Evolutionary conservation across 495 filamentous ascomycete genomes (phyloP), one percentile per base, ranked within the genome.

Genomic region (Aspergillus nanangensis): DNA sequence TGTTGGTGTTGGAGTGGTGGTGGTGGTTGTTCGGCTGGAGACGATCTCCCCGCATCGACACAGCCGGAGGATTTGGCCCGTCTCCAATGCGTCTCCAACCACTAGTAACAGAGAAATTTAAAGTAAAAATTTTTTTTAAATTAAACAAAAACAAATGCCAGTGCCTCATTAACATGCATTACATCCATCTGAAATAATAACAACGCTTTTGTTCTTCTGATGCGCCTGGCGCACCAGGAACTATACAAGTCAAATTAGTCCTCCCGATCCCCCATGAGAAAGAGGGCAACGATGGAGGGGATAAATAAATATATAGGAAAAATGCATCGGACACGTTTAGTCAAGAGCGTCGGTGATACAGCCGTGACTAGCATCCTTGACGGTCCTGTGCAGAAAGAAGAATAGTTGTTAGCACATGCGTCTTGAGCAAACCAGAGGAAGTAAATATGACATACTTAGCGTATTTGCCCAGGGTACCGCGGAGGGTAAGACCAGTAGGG

Each of bases 401-500:
- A 42, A 17, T 4, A 15, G n/a, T n/a, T 22, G 34, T 34, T 37
- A 34, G 33, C 27, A 45, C 2, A 0, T 31, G 4, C 17, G 21
- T 0, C 11, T 20, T 11, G 29, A 3, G 23, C 19, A 17, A 17
- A 25, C 8, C 3, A 33, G 10, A 5, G 19, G 3, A 29, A 10
- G 20, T 15, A 37, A 45, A 15, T 14, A 22, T 17, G 38, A 52
- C 58, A 29, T 52, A 67, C 48, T 65, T 55, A 50, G 86, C 88
- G 70, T 96, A 97, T 73, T 97, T 97, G n/a, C 87, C 90, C 61
- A 97, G 62, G 25, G 82, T 86, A 22, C 92, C 92, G 19, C 93
- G 77, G 63, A 84, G 85, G 11, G 57, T 62, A 19, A 69, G 42
- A 48, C 63, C 65, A 15, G 65, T 67, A 45, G 54, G 51, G 8